Conservation (phyloP, 2,329 filamentous ascomycete genomes). For the Fusarium kyushuense region DNA sequence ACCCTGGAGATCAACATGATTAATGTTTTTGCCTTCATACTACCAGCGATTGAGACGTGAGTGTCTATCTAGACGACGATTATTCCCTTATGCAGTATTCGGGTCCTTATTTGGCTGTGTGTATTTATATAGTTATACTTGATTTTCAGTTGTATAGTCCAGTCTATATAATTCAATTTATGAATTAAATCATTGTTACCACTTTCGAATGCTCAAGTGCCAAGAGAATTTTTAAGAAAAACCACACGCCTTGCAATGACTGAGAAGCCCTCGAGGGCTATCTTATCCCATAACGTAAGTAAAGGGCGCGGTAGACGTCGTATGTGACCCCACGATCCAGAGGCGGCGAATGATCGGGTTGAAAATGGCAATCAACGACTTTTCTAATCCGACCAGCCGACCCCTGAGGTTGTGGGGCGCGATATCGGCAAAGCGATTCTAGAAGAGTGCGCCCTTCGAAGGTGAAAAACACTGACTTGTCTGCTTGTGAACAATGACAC, state of each 20-base stretch:
- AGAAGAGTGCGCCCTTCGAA: constrained; percentile 21
- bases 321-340: constrained; percentile 1
- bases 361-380: constrained; percentile 13
- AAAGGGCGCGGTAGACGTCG: constrained; percentile 18
- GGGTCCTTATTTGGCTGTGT: neutral
- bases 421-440: constrained; percentile 37
- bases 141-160: no score
- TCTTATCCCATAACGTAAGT: neutral
- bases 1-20: constrained; percentile 23
- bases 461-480: constrained; percentile 20
- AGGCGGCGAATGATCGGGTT: constrained; percentile 22
- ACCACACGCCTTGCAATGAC: neutral
- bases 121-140: accelerated
- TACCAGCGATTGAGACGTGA: neutral
- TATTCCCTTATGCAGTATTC: neutral
- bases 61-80: no score
- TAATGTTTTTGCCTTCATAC: neutral
- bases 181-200: neutral
- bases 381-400: constrained; percentile 17
- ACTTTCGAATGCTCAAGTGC: neutral
- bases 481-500: neutral
- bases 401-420: constrained; percentile 34
- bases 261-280: neutral
- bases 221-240: neutral
- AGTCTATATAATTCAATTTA: neutral